Base-by-base conservation (phyloP, 2,329 filamentous ascomycete species). In the Alternaria sp. region DNA sequence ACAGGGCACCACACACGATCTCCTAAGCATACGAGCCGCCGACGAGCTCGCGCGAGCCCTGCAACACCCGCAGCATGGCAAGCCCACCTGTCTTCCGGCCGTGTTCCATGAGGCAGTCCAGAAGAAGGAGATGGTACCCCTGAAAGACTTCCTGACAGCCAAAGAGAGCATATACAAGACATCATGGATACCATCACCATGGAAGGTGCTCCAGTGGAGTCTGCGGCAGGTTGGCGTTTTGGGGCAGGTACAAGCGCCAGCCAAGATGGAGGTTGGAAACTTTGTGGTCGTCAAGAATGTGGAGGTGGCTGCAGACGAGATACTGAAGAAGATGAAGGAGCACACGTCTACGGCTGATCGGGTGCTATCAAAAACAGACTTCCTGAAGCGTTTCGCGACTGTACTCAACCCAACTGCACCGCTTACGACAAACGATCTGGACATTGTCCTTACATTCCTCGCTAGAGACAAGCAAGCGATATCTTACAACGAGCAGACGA, bases 61-160 rank as follows among this genome's bases (percentile, higher is more conserved):
- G 54, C 89, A 94, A 66, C 91, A 85, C 49, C 88, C 88, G 44
- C 89, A 94, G 69, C 94, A 88, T 78, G 95, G 95, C 2, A 86
- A 89, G 46, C 95, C 95, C 2, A 84, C 94, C 9, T 92, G 91
- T 3, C 82, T 99, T 1, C 91, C 91, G 1, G 87, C 89, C 4
- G 95, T 94, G 5, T 82, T 98, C 49, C 81, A 86, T 58, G 94
- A 98, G 70, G 91, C 91, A 0, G 81, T 95, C 1, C 82, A 85
- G 52, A 87, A 84, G 43, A 88, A 85, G 47, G 88, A 90, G 44
- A 86, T 97, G 77, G 82, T 97, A 12, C 87, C 90, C 0, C 72
- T 94, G 11, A 80, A 86, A 14, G 85, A 90, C 9, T 99, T 96
- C 70, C 77, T 91, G 54, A 75, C 76, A 4, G 82, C 85, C 2